A percentile compares a stretch with the other conserved stretches of the same genome.
phyloP scores from a whole-genome alignment of 345 rosid genomes.

The Heritiera fomes region DNA sequence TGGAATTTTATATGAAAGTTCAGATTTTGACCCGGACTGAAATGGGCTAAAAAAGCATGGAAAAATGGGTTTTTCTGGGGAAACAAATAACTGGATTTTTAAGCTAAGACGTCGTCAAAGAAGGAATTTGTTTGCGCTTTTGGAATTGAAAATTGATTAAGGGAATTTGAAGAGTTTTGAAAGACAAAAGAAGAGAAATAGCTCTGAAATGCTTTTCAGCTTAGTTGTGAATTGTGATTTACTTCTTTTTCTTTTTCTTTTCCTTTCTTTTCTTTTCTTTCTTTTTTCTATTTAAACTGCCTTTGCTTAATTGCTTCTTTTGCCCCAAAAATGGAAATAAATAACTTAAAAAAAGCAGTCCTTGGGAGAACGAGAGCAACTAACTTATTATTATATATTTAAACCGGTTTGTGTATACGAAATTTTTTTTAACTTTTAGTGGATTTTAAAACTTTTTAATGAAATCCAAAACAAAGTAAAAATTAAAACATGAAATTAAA shows the following conservation, averaged over 20 bases:
- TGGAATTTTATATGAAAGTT: conserved; percentile 2
- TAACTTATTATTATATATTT: no score
- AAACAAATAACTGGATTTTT: background rate
- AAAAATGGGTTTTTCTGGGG: background rate
- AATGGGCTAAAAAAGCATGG: background rate
- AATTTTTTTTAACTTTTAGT: no score
- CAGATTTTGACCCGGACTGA: background rate
- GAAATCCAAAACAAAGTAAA: no score
- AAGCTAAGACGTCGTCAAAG: background rate
- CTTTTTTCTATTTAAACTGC: background rate
- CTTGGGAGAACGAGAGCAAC: no score
- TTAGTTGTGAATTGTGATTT: background rate
- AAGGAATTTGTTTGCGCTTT: background rate
- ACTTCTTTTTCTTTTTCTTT: no score
- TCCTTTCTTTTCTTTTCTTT: background rate
- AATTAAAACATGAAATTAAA: no score
- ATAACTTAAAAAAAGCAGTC: background rate
- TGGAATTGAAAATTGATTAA: background rate
- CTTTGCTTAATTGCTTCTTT: conserved; percentile 1
- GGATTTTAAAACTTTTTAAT: no score
- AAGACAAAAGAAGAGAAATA: background rate
- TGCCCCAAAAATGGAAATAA: background rate
- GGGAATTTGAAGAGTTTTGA: background rate
- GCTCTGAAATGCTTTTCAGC: background rate
- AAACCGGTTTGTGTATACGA: no score